A percentile compares a stretch with the other conserved stretches of the same genome.
Evolutionary conservation across 441 rosid species (phyloP).

Genomic region (Isatis lusitanica): DNA sequence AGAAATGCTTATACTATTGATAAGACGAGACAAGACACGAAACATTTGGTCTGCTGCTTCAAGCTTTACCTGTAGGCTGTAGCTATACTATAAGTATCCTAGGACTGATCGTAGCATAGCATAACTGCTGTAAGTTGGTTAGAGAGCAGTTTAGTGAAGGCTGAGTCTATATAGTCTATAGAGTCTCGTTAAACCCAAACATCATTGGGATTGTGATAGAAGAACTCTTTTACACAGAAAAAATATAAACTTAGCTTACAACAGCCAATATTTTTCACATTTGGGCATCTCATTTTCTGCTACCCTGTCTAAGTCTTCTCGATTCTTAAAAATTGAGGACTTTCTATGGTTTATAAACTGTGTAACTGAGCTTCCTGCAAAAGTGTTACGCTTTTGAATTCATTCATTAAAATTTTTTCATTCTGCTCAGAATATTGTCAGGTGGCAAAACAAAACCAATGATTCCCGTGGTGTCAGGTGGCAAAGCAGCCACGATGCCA

Average conservation of each 20-base stretch:
- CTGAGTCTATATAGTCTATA: neutral
- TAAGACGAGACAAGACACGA: neutral
- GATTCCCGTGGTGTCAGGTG: slow-evolving; percentile 28
- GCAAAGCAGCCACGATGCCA: slow-evolving; percentile 40
- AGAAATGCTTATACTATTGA: neutral
- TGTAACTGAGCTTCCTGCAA: neutral
- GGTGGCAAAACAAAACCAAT: slow-evolving; percentile 18
- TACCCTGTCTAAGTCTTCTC: neutral
- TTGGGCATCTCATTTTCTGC: neutral
- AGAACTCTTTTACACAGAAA: too few relatives aligned
- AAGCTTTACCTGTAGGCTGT: neutral
- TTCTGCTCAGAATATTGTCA: neutral
- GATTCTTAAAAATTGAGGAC: neutral
- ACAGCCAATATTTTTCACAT: neutral
- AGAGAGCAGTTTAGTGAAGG: neutral
- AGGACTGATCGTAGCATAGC: neutral
- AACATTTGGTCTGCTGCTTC: neutral
- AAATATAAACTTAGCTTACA: neutral
- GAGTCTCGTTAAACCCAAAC: neutral
- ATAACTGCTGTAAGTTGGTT: neutral
- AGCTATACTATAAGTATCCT: neutral
- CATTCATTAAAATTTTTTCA: neutral
- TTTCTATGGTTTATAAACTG: neutral
- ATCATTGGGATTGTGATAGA: neutral
- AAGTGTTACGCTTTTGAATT: neutral